phyloP scores from a whole-genome alignment of 768 basidiomycete species.

The Hebeloma cylindrosporum region DNA sequence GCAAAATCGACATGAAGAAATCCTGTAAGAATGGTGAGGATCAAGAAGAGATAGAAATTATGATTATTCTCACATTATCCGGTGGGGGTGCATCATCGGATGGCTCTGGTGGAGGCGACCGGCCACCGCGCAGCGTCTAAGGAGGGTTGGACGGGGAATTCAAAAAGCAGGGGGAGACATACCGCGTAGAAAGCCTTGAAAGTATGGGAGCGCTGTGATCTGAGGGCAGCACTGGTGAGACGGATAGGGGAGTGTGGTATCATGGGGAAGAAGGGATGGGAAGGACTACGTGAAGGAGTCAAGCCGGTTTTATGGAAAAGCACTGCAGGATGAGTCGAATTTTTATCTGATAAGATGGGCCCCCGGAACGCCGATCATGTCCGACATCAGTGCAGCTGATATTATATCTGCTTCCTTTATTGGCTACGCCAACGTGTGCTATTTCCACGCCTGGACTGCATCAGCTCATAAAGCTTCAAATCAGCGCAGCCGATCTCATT shows the following conservation, averaged over 20 bases:
- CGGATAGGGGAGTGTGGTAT: slow-evolving; percentile 31
- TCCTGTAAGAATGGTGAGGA: slow-evolving; percentile 54
- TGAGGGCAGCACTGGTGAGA: slow-evolving; percentile 33
- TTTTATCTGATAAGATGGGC: slow-evolving; percentile 33
- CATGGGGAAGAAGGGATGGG: slow-evolving; percentile 28
- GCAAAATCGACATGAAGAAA: slow-evolving; percentile 92
- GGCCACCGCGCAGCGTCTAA: slow-evolving; percentile 44
- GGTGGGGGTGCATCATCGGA: slow-evolving; percentile 42
- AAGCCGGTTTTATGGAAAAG: too few species aligned
- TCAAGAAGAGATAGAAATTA: slow-evolving; percentile 10
- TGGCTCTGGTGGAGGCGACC: slow-evolving; percentile 33
- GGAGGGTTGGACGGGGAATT: slow-evolving; percentile 7
- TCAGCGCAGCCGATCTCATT: too few species aligned
- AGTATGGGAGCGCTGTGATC: slow-evolving; percentile 37
- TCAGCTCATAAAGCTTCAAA: too few species aligned
- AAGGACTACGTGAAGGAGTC: too few species aligned
- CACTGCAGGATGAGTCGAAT: slow-evolving; percentile 14
- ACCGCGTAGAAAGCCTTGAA: slow-evolving; percentile 60
- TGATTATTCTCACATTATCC: slow-evolving; percentile 46
- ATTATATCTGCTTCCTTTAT: too few species aligned
- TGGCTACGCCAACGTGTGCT: too few species aligned
- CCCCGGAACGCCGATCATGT: slow-evolving; percentile 16
- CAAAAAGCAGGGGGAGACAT: slow-evolving; percentile 24
- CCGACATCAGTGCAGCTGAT: slow-evolving; percentile 5
- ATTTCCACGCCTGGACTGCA: too few species aligned